Evolutionary conservation across 768 basidiomycete species (phyloP), one percentile per base, ranked within the genome.

Genomic region (Lactifluus piperatus): DNA sequence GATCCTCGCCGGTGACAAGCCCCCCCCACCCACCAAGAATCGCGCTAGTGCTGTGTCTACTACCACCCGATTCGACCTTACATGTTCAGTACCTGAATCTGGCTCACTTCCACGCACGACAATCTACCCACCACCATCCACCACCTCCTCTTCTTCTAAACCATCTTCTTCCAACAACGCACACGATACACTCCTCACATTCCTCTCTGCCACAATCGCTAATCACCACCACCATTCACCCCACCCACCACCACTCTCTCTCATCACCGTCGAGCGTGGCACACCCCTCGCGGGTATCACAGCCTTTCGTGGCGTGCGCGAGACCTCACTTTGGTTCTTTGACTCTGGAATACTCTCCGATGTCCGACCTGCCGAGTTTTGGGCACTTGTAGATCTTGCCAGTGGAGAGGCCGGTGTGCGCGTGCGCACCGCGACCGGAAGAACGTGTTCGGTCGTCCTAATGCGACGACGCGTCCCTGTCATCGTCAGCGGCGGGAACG

Each of bases 301-400:
- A 56, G 86, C 85, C 5, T 84, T 86, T 69, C 79, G 83, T 30
- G 79, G 79, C n/a, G 86, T 87, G 1, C 89, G 88, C 67, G 69
- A 76, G 2, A 86, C 86, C 1, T 84, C 77, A 47, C 72, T 91
- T 41, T 87, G 87, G 84, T 91, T 90, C 74, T 74, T 85, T 47
- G 71, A 76, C 41, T 73, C 75, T 24, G 88, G 87, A 6, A 76
- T 91, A 16, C 76, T 91, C 8, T 86, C 85, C 80, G 86, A 88
- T 67, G 81, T 79, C 66, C 86, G 85, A 62, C 86, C 86, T 2
- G 88, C 85, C 66, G 85, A 88, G 64, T 90, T 87, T 66, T 90
- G 88, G 83, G 71, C 82, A 3, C 70, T 85, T 24, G 74, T 76
- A 46, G 80, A 84, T 62, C 69, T 91, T n/a, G 68, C 81, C 20